Conservation (phyloP, 441 rosid species). For the Adansonia grandidieri region DNA sequence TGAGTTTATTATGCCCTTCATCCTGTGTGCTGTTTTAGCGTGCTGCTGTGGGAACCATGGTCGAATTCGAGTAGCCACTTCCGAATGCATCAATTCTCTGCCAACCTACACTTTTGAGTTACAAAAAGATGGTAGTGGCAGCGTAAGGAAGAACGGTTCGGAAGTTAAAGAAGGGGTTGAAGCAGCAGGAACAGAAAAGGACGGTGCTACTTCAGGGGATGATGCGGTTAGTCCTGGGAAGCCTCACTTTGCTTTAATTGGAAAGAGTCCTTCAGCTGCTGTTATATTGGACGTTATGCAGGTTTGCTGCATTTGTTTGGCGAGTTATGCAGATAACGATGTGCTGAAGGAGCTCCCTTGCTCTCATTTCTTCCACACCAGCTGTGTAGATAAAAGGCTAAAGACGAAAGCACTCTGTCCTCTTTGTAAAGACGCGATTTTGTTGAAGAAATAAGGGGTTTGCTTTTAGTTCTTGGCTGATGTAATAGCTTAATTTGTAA, state of each 20-base stretch:
- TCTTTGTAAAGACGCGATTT: constrained; percentile 22
- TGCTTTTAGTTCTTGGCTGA: background rate
- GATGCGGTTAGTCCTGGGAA: constrained; percentile 18
- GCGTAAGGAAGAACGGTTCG: constrained; percentile 9
- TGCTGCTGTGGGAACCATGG: constrained; percentile 22
- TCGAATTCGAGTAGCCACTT: constrained; percentile 10
- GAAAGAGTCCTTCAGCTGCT: background rate
- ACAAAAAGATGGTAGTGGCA: constrained; percentile 18
- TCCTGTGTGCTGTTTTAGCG: constrained; percentile 23
- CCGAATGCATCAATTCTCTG: constrained; percentile 15
- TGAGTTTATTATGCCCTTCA: constrained; percentile 25
- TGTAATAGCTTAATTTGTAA: background rate
- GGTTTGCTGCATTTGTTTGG: constrained; percentile 26
- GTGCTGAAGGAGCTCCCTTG: constrained; percentile 24
- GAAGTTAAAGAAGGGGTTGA: constrained; percentile 7
- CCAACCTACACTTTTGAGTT: constrained; percentile 18
- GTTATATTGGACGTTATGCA: background rate
- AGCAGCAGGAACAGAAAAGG: constrained; percentile 1
- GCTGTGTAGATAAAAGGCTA: constrained; percentile 24
- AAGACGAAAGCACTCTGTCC: constrained; percentile 22
- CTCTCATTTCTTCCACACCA: constrained; percentile 22
- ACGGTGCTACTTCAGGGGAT: background rate
- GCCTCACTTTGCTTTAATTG: background rate
- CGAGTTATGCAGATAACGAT: constrained; percentile 21
- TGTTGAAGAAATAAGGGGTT: constrained; percentile 8